A percentile compares a stretch with the other conserved stretches of the same genome.
Conservation (phyloP, 2,329 filamentous ascomycete species). For the Ophiostoma triangulosporum region DNA sequence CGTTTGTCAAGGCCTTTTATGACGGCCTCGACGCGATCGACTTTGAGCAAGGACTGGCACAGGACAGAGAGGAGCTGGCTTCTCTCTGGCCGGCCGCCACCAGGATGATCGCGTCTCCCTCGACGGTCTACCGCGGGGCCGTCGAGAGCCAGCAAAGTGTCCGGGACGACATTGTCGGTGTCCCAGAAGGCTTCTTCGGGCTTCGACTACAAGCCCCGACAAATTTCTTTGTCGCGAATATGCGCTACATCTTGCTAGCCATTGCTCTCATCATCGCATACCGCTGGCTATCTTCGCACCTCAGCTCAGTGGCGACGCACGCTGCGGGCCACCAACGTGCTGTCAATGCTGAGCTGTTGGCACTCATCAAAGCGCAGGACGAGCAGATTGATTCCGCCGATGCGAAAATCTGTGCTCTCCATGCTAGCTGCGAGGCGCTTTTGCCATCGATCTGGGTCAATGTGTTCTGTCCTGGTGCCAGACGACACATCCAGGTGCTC, state of each 20-base stretch:
- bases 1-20: constrained; percentile 4
- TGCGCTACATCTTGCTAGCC: background rate
- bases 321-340: background rate
- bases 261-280: background rate
- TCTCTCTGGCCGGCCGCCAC: background rate
- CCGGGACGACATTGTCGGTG: background rate
- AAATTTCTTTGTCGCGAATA: background rate
- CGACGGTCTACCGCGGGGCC: background rate
- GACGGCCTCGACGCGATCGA: background rate
- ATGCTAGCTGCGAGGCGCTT: background rate
- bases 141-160: background rate
- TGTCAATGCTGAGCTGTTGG: background rate
- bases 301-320: background rate
- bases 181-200: background rate
- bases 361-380: background rate
- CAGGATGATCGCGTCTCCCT: background rate
- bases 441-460: constrained; percentile 2
- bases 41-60: background rate
- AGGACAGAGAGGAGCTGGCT: background rate
- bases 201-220: background rate
- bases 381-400: background rate
- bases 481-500: background rate
- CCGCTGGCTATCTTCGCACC: background rate
- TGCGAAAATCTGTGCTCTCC: background rate
- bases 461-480: constrained; percentile 4